Conservation (phyloP, 768 basidiomycete genomes). For the Sporobolomyces phaffii region DNA sequence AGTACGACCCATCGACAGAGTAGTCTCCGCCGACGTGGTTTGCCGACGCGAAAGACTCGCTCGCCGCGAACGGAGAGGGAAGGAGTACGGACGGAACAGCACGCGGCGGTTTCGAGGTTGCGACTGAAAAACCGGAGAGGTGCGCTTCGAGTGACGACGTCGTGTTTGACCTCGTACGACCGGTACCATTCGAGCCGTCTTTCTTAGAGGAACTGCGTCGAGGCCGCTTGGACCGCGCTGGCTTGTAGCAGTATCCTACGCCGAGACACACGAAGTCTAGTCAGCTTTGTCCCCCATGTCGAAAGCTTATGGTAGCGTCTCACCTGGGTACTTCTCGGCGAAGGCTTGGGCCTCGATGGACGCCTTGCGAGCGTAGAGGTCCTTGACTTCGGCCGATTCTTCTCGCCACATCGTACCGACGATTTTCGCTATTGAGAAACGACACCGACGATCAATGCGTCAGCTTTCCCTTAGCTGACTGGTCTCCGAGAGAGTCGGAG, state of each 20-base stretch:
- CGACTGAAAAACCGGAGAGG: neutral
- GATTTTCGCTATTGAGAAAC: neutral
- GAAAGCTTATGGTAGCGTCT: neutral
- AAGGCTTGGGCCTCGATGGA: neutral
- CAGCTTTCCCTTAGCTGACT: neutral
- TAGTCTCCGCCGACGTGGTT: neutral
- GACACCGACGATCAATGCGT: neutral
- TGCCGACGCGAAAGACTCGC: neutral
- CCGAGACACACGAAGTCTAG: neutral
- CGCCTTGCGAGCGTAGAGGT: neutral
- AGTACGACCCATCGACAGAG: neutral
- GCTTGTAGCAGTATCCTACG: conserved; percentile 6
- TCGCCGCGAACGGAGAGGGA: neutral
- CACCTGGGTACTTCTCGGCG: neutral
- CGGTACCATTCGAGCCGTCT: neutral
- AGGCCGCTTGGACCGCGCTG: neutral
- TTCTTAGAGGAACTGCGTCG: neutral
- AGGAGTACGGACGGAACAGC: neutral
- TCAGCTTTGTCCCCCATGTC: neutral
- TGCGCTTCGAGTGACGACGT: neutral
- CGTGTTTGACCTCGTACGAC: neutral
- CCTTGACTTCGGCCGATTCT: conserved; percentile 5
- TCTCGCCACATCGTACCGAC: conserved; percentile 4
- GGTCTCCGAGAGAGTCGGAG: neutral
- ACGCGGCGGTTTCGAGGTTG: neutral